phyloP scores from a whole-genome alignment of 2,329 filamentous ascomycete species.

The Beauveria varroae region DNA sequence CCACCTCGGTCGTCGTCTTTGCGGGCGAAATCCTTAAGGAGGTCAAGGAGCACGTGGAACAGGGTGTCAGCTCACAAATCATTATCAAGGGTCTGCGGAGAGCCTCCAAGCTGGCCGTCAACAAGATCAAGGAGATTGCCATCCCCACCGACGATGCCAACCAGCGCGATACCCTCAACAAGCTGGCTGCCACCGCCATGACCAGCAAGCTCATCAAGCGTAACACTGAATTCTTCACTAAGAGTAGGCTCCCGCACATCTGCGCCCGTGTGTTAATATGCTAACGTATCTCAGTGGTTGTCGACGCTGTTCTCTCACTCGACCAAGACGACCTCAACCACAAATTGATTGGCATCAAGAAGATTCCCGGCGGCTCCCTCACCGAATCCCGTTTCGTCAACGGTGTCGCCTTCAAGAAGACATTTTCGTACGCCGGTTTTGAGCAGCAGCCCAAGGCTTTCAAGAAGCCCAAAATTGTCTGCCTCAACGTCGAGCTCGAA shows the following conservation, averaged over 20 bases:
- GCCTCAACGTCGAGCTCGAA: constrained; percentile 95
- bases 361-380: constrained; percentile 90
- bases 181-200: constrained; percentile 94
- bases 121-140: constrained; percentile 98
- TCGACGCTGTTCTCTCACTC: constrained; percentile 89
- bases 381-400: constrained; percentile 96
- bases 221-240: constrained; percentile 94
- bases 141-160: constrained; percentile 76
- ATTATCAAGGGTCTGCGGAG: constrained; percentile 94
- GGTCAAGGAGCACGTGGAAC: constrained; percentile 90
- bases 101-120: constrained; percentile 84
- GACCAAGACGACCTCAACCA: constrained; percentile 97
- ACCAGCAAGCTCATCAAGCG: constrained; percentile 98
- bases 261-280: neutral
- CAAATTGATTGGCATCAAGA: constrained; percentile 96
- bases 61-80: constrained; percentile 92
- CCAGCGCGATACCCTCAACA: constrained; percentile 78
- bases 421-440: constrained; percentile 97
- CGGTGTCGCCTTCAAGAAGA: constrained; percentile 99
- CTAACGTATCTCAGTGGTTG: constrained; percentile 66
- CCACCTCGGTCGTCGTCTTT: constrained; percentile 92
- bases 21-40: constrained; percentile 98
- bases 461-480: constrained; percentile 90
- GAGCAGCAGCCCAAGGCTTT: constrained; percentile 98
- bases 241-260: constrained; percentile 54